These are phyloP conservation scores for Peterozyma toletana DNA, from an alignment of 805 yeast species.

Conservation along the genomic window DNA sequence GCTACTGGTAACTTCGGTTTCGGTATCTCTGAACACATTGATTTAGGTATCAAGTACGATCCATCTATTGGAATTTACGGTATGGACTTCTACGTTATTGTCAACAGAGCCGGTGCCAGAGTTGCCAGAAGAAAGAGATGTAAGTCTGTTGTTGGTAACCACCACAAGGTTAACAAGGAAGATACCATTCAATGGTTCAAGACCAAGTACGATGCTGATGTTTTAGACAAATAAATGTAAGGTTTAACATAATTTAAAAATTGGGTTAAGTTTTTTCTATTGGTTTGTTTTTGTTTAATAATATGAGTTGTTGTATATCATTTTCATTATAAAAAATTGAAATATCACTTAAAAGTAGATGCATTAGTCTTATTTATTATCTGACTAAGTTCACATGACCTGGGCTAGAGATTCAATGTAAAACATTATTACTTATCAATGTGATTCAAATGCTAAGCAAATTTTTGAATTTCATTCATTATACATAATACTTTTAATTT, in stretches of 20 bases:
- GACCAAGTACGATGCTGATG: conserved; percentile 99
- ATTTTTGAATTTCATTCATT: too few relatives aligned
- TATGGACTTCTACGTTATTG: conserved; percentile 99
- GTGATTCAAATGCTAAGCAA: too few relatives aligned
- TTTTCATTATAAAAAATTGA: too few relatives aligned
- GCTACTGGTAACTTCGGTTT: conserved; percentile 99
- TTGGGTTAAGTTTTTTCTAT: too few relatives aligned
- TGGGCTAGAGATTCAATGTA: too few relatives aligned
- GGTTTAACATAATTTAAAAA: conserved; percentile 1
- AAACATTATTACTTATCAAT: too few relatives aligned
- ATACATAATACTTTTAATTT: too few relatives aligned
- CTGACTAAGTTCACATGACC: too few relatives aligned
- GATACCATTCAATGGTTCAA: conserved; percentile 98
- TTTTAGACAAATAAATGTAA: conserved; percentile 63
- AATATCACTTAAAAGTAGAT: too few relatives aligned
- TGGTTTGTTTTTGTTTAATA: too few relatives aligned
- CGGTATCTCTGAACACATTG: conserved; percentile 99
- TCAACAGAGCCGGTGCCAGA: conserved; percentile 99
- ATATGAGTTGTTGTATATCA: too few relatives aligned
- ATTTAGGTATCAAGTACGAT: conserved; percentile 99
- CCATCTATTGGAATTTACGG: conserved; percentile 99
- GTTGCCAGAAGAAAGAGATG: conserved; percentile 98
- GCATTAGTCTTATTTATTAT: too few relatives aligned
- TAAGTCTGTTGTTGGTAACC: conserved; percentile 80
- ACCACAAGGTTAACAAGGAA: conserved; percentile 87